These are phyloP conservation scores for Lactarius psammicola DNA, from an alignment of 768 basidiomycete genomes.

Conservation along the genomic window DNA sequence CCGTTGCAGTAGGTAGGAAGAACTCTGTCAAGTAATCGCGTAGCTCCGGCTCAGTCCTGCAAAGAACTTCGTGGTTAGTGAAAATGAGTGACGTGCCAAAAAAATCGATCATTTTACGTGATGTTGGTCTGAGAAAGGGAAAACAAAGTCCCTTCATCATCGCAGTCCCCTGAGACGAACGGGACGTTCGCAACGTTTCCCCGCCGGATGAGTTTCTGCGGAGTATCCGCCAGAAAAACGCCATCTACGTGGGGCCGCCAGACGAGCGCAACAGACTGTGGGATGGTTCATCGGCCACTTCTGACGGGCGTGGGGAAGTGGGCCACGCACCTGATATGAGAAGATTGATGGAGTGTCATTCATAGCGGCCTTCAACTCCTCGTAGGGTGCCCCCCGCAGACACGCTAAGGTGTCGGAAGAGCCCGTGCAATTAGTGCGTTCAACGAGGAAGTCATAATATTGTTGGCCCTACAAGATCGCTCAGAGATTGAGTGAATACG, in stretches of 20 bases:
- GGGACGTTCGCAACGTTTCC: slow-evolving; percentile 38
- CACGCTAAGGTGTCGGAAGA: slow-evolving; percentile 43
- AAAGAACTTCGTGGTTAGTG: neutral
- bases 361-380: slow-evolving; percentile 35
- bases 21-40: slow-evolving; percentile 16
- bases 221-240: slow-evolving; percentile 37
- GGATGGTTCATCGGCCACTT: neutral
- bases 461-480: slow-evolving; percentile 31
- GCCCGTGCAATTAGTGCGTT: slow-evolving; percentile 38
- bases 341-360: slow-evolving; percentile 35
- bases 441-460: slow-evolving; percentile 44
- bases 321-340: slow-evolving; percentile 33
- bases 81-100: neutral
- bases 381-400: slow-evolving; percentile 40
- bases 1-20: slow-evolving; percentile 11
- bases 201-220: slow-evolving; percentile 35
- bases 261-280: slow-evolving; percentile 33
- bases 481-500: neutral
- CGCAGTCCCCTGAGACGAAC: slow-evolving; percentile 34
- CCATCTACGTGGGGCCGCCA: slow-evolving; percentile 44
- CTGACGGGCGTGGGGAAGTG: neutral
- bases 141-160: slow-evolving; percentile 33
- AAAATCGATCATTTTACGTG: slow-evolving; percentile 28
- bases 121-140: slow-evolving; percentile 30
- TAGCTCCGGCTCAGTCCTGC: slow-evolving; percentile 26